Base-by-base conservation (phyloP, 768 basidiomycete species). In the Russula ochroleuca region DNA sequence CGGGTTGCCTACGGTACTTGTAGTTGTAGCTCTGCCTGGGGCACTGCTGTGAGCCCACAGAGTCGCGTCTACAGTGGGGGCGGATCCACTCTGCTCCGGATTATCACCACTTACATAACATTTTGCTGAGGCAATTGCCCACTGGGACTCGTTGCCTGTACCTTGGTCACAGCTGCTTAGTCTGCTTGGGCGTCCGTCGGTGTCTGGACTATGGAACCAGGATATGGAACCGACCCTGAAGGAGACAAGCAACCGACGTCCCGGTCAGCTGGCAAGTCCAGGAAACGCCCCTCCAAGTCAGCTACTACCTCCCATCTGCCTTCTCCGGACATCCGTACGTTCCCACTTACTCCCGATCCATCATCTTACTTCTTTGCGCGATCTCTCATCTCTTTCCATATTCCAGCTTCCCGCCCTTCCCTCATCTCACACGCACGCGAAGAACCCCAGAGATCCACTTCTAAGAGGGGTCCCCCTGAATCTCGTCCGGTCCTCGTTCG, bases 401-500 rank as follows among this genome's bases (percentile, higher is more conserved):
- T 45, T 25, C 28, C 14, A 67, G 61, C 59, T 45, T 58, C 67
- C 50, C 69, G 59, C 61, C 69, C 68, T 56, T 59, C 66, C 69
- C 69, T 71, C 67, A 57, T 69, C 71, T 63, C 74, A 65, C 69
- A 73, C 72, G 70, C 73, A 54, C 70, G 72, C 57, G 74, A 74
- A 65, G 72, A 74, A 57, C 67, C 64, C 14, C 69, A 63, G 31
- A 59, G 62, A 51, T 50, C 62, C 14, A 8, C 61, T 15, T 53
- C 67, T 1, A 65, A 61, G n/a, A 60, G 59, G 15, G 73, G 71
- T 66, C 73, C 78, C 72, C 72, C 82, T 72, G 73, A 74, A 69
- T 43, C 74, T 72, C 73, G 73, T 66, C 68, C 71, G 41, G 71
- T 69, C 54, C 72, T 75, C 62, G 79, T 81, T 66, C 83, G 82